phyloP scores from a whole-genome alignment of 176 grass and related monocot genomes.

The Saccharum spontaneum region DNA sequence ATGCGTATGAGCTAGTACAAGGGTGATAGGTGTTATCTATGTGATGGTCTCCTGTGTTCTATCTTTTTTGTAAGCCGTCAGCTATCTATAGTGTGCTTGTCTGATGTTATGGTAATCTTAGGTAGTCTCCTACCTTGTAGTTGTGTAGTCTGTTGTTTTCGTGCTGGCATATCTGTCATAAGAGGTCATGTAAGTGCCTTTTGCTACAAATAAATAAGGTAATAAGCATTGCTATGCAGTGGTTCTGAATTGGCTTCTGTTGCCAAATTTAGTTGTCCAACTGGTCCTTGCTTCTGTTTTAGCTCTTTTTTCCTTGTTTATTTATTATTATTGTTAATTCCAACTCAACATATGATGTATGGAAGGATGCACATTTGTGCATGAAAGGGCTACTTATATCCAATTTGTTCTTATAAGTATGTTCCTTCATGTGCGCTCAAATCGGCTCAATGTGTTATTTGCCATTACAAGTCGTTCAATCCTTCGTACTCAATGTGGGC shows the following conservation, averaged over 20 bases:
- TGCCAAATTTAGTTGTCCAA: background rate
- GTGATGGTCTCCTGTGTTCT: conserved; percentile 20
- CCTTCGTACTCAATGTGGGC: background rate
- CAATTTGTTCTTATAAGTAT: background rate
- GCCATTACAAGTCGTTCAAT: background rate
- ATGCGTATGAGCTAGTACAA: conserved; percentile 25
- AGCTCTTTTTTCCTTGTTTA: background rate
- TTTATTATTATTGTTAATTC: background rate
- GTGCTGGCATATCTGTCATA: conserved; percentile 22
- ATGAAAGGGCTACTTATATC: background rate
- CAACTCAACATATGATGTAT: background rate
- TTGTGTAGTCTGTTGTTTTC: conserved; percentile 27
- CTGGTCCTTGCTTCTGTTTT: background rate
- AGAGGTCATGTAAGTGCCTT: conserved; percentile 34
- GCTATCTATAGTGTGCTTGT: conserved; percentile 19
- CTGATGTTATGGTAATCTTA: conserved; percentile 21
- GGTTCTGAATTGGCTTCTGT: background rate
- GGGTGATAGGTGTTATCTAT: background rate
- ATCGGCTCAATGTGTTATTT: background rate
- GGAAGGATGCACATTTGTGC: background rate
- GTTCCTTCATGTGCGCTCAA: background rate
- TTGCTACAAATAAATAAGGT: conserved; percentile 39
- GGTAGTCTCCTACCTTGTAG: conserved; percentile 23
- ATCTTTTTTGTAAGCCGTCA: conserved; percentile 10
- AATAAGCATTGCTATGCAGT: conserved; percentile 44